Evolutionary conservation across 1,284 basidiomycete species (phyloP), one percentile per base, ranked within the genome.

Genomic region (Entoloma clypeatum): DNA sequence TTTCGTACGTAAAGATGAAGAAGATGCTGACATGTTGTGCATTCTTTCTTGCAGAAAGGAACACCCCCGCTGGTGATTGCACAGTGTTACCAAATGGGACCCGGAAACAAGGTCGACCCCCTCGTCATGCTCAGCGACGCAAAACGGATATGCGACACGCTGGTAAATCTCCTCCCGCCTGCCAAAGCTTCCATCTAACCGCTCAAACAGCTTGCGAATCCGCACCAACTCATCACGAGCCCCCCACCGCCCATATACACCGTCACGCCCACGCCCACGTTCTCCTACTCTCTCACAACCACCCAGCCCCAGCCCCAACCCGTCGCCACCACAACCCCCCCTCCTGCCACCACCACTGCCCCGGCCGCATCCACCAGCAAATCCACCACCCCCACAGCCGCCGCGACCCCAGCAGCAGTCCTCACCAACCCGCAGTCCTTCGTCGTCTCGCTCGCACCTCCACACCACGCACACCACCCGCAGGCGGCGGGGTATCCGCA

Each of bases 21-120:
- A n/a, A n/a, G n/a, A n/a, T 25, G 41, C 23, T 23, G 18, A 4
- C 28, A 24, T 34, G 19, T 21, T 25, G 26, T 28, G 24, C 23
- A 33, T 34, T 2, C 11, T 25, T 18, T 40, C 43, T 39, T 52
- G 24, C 59, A 86, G 82, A 83, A 85, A 79, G 80, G 68, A 35
- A 80, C 86, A 0, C 72, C 81, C 29, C 76, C 83, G 7, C 58
- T 84, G 44, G 83, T 88, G 22, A 72, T 89, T 27, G 78, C 83
- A 2, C 86, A 89, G 58, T 86, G 81, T 55, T 88, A 88, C 57
- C 79, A 82, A 48, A 74, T 81, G 71, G 81, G 79, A 7, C 76
- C 81, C 8, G 68, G 69, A 6, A 74, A 67, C 44, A 82, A 83
- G 50, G 71, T 86, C 8, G 86, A 88, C 54, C 86, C 86, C 7